Base-by-base conservation (phyloP, 2,329 filamentous ascomycete species). In the Beauveria medogensis region DNA sequence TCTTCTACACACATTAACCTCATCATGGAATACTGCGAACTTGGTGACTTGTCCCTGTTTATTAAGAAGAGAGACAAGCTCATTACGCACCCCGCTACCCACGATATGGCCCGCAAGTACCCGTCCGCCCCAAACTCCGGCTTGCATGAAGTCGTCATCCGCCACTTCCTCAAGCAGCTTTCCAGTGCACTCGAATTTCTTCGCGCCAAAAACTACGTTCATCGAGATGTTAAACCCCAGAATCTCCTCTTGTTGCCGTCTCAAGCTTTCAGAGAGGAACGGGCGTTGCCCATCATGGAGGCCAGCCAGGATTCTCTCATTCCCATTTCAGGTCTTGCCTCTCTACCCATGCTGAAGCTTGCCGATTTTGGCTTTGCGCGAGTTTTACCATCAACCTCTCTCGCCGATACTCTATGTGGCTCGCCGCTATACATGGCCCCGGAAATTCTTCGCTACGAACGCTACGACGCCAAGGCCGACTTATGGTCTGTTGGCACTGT, bases 331-430 rank as follows among this genome's bases (percentile, higher is more conserved):
- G 94, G 94, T 8, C 78, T 99, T 34, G 81, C 85, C 58, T 94
- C 92, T 20, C 76, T 99, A 47, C 94, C 94, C 5, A 95, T 97
- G 88, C 84, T 99, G 63, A 99, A 99, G 77, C 87, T 99, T 67
- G 94, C 94, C 61, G 94, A 99, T 76, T 99, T 99, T 71, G 94
- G 94, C n/a, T 99, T 99, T 72, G 94, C 94, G 60, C 87, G 94
- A 60, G 91, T 95, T 60, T 78, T 99, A 54, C 93, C 94, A 2
- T 87, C 90, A 8, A 96, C 93, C 0, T 93, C 92, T 5, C 82
- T 99, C 64, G 94, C 94, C 12, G 94, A 99, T 73, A 99, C 94
- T 0, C 84, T 99, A 0, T 99, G 94, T 73, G 94, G 94, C 20
- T 97, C 94, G 14, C 94, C 94, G 10, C 79, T 99, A 28, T 99